These are phyloP conservation scores for Cladosporium sp. DNA, from an alignment of 2,329 filamentous ascomycete genomes.

Conservation along the genomic window DNA sequence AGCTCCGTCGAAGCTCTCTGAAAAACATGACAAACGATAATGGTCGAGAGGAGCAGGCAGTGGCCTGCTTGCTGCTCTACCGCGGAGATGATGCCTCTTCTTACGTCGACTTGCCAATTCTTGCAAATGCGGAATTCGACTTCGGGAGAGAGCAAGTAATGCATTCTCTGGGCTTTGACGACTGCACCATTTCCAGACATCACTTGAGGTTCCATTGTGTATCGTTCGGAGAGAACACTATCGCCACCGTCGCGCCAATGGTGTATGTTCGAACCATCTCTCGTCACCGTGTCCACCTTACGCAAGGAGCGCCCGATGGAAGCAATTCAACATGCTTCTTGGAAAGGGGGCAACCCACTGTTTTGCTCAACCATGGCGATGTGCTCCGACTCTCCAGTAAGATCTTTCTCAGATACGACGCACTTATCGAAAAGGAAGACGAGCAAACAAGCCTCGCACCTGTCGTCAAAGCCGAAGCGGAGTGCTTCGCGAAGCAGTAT, in stretches of 20 bases:
- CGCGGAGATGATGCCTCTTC: neutral
- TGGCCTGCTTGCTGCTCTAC: constrained; percentile 5
- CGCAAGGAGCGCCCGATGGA: neutral
- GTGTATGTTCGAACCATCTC: constrained; percentile 46
- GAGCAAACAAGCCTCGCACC: constrained; percentile 3
- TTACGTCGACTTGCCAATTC: neutral
- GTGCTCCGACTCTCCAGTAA: constrained; percentile 31
- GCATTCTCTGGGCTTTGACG: constrained; percentile 21
- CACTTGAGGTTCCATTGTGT: constrained; percentile 46
- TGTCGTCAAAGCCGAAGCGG: constrained; percentile 1
- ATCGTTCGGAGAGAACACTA: constrained; percentile 38
- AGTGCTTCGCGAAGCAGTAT: constrained; percentile 46
- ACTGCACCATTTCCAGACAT: constrained; percentile 39
- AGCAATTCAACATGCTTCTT: constrained; percentile 11
- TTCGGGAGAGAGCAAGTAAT: constrained; percentile 28
- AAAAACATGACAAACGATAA: neutral
- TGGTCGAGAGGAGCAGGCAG: neutral
- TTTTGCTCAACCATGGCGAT: constrained; percentile 43
- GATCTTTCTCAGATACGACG: constrained; percentile 26
- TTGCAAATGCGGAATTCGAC: constrained; percentile 22
- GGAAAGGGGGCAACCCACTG: constrained; percentile 4
- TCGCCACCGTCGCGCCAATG: constrained; percentile 36
- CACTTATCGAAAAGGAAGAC: neutral
- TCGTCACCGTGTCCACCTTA: constrained; percentile 34
- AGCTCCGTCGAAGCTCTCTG: constrained; percentile 2